Evolutionary conservation across 148 eudicot species (phyloP), one percentile per base, ranked within the genome.

Genomic region (Diospyros lotus): DNA sequence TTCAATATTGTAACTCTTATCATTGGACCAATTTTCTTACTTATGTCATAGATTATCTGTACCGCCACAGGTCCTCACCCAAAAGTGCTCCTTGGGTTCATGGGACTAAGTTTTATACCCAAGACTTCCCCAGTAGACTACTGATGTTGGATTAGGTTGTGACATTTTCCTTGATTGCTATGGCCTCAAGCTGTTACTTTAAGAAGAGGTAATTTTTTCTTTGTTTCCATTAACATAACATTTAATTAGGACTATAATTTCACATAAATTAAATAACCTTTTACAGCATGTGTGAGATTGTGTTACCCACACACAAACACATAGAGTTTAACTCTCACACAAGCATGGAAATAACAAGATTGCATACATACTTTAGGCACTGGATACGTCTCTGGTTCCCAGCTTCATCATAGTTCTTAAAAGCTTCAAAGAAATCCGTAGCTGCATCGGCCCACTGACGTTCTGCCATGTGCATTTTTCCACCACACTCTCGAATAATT

Each of bases 391-490:
- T 81, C 58, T 86, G 90, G 67, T 93, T 93, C 65, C 99, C 99
- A 78, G 99, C 99, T 86, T 95, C 99, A 81, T 95, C 99, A 80
- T 95, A 95, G 84, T 93, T 95, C 84, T 95, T 95, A 70, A 95
- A 95, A 77, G 99, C 99, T 84, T 95, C 99, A 79, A 95, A 95
- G 77, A 95, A 95, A 71, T 93, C 99, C 58, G 99, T 95, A 46
- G 97, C 96, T 67, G 99, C 98, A 71, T 93, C 96, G 42, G 89
- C 91, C 99, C 99, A 95, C 58, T 87, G 96, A 28, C 99, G 96
- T 82, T 95, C 99, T 64, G 97, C 93, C 99, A 93, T 95, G 79
- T 95, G 92, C 99, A 95, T 95, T 86, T 95, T 95, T 17, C 99
- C 99, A 73, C 99, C 99, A 84, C 98, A 95, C 80, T 95, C 99